Evolutionary conservation across 495 filamentous ascomycete genomes (phyloP).

Genomic region (Mycothermus thermophilus): DNA sequence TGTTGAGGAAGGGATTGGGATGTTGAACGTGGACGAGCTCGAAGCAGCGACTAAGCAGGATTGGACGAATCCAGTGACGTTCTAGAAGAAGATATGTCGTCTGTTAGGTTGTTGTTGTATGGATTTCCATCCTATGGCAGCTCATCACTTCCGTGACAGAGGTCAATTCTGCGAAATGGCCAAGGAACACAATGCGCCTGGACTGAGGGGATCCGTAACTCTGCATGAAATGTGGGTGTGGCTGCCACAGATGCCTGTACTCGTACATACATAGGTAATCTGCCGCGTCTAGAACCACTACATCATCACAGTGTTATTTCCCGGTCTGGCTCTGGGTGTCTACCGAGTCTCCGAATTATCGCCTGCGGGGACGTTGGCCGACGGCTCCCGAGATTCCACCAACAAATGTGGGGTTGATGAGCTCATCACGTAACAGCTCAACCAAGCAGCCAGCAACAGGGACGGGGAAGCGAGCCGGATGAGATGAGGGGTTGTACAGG

Average conservation of each 20-base stretch:
- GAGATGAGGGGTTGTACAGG: too few species aligned
- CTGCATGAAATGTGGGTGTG: too few species aligned
- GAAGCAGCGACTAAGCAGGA: constrained; percentile 18
- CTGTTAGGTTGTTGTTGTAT: not conserved
- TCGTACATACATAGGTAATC: too few species aligned
- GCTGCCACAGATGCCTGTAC: not conserved
- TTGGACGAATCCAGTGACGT: constrained; percentile 18
- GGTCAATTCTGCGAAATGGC: too few species aligned
- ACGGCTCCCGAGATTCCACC: constrained; percentile 3
- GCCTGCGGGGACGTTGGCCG: constrained; percentile 10
- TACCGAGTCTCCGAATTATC: constrained; percentile 22
- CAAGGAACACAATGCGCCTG: too few species aligned
- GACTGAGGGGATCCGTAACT: too few species aligned
- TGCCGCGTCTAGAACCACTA: too few species aligned
- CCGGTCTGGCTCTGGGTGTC: too few species aligned
- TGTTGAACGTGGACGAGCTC: constrained; percentile 72
- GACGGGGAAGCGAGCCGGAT: too few species aligned
- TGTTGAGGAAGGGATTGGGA: constrained; percentile 53
- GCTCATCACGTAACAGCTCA: constrained; percentile 3
- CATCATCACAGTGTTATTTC: too few species aligned
- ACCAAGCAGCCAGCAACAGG: constrained; percentile 1
- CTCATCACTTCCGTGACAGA: too few species aligned
- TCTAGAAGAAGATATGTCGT: not conserved
- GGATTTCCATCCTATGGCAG: too few species aligned
- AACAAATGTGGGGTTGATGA: constrained; percentile 2